Evolutionary conservation across 2,329 filamentous ascomycete genomes (phyloP).

Genomic region (Pseudogymnoascus verrucosus): DNA sequence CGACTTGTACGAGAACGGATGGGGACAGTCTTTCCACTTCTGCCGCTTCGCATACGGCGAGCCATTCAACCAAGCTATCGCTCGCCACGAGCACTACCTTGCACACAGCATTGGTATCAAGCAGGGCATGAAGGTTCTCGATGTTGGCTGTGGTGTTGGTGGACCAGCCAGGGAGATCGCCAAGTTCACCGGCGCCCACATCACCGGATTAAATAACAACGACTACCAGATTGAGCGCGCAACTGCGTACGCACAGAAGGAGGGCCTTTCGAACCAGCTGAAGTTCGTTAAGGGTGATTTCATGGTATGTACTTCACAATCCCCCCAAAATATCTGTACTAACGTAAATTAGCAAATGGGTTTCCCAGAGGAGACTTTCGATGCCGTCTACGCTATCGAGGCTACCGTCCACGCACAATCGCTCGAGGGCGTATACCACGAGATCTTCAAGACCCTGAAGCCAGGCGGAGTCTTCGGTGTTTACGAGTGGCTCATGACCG

Average conservation of each 20-base stretch:
- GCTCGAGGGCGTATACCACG: constrained; percentile 83
- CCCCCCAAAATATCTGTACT: background rate
- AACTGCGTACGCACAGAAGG: constrained; percentile 73
- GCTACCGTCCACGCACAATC: constrained; percentile 91
- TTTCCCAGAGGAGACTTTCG: constrained; percentile 86
- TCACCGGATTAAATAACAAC: constrained; percentile 96
- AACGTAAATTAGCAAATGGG: constrained; percentile 65
- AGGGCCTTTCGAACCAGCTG: constrained; percentile 71
- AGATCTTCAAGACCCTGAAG: constrained; percentile 93
- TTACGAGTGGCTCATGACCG: constrained; percentile 99
- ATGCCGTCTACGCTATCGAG: constrained; percentile 95
- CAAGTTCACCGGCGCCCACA: constrained; percentile 85
- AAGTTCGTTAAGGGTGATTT: constrained; percentile 93
- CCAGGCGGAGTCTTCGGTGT: constrained; percentile 93
- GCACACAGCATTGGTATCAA: constrained; percentile 81
- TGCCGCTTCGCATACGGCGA: constrained; percentile 85
- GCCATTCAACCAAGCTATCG: constrained; percentile 82
- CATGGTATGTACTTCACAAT: constrained; percentile 50
- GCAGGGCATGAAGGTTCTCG: constrained; percentile 81
- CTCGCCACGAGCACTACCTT: constrained; percentile 95
- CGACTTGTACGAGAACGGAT: constrained; percentile 93
- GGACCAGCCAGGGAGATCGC: constrained; percentile 92
- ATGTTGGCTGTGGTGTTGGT: constrained; percentile 95
- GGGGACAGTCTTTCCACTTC: constrained; percentile 96
- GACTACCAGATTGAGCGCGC: constrained; percentile 97